Evolutionary conservation across 2,329 filamentous ascomycete genomes (phyloP).

Genomic region (Fusarium udum): DNA sequence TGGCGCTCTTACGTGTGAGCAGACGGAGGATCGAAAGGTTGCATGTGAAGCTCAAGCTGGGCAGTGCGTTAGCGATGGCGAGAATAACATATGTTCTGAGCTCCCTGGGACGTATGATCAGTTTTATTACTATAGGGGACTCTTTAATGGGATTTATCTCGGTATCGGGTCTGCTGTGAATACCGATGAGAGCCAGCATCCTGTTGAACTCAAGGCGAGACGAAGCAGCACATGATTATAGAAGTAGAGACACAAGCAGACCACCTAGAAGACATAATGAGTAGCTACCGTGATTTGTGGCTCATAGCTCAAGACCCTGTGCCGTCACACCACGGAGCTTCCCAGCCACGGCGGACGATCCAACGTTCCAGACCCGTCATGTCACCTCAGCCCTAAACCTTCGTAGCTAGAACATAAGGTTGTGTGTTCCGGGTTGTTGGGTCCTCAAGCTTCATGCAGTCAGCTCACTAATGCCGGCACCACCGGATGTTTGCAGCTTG

Average conservation of each 20-base stretch:
- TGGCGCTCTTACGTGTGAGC: neutral
- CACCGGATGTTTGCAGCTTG: neutral
- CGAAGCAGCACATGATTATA: neutral
- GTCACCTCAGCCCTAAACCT: conserved; percentile 1
- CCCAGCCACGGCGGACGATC: neutral
- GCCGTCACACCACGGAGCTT: neutral
- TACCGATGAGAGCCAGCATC: neutral
- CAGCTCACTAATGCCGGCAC: conserved; percentile 3
- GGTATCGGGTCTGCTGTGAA: neutral
- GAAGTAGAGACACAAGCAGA: neutral
- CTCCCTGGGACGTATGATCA: neutral
- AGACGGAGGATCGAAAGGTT: neutral
- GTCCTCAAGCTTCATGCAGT: conserved; percentile 2
- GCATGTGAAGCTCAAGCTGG: neutral
- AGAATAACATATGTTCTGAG: neutral
- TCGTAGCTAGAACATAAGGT: neutral
- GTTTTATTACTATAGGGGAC: neutral
- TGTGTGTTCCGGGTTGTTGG: neutral
- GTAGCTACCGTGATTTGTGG: neutral
- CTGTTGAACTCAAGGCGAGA: neutral
- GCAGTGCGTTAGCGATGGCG: neutral
- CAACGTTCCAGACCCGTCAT: neutral
- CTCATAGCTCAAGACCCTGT: neutral
- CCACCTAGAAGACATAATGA: neutral
- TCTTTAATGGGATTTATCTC: neutral